These are phyloP conservation scores for Silene uniflora DNA, from an alignment of 148 eudicot species.

Conservation along the genomic window DNA sequence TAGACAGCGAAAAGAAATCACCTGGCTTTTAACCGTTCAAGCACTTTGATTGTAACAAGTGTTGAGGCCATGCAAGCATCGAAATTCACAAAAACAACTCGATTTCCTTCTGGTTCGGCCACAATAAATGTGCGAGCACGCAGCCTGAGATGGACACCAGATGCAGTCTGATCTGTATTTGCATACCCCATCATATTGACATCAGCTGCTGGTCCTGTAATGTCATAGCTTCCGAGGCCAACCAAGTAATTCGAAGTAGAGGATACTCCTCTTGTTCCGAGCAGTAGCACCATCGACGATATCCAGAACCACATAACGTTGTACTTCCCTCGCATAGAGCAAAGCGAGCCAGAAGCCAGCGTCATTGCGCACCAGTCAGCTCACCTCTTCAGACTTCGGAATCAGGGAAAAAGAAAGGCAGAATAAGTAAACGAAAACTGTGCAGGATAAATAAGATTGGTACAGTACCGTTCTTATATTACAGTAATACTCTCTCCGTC, in stretches of 20 bases:
- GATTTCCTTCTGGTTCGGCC: slow-evolving; percentile 71
- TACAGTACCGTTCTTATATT: too few species aligned
- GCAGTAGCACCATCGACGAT: slow-evolving; percentile 29
- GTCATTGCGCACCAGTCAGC: slow-evolving; percentile 41
- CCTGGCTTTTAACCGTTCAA: slow-evolving; percentile 93
- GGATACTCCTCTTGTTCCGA: slow-evolving; percentile 27
- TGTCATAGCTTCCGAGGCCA: slow-evolving; percentile 97
- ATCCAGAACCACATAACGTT: slow-evolving; percentile 41
- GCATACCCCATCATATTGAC: slow-evolving; percentile 99
- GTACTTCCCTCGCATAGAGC: slow-evolving; percentile 17
- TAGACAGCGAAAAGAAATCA: too few species aligned
- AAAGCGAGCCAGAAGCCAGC: slow-evolving; percentile 16
- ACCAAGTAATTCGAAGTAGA: slow-evolving; percentile 65
- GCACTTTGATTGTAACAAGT: slow-evolving; percentile 79
- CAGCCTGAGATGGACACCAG: slow-evolving; percentile 86
- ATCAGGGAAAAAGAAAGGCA: too few species aligned
- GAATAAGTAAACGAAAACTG: too few species aligned
- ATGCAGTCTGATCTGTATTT: slow-evolving; percentile 58
- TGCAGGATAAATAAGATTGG: too few species aligned
- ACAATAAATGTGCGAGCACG: slow-evolving; percentile 90
- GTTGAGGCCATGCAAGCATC: slow-evolving; percentile 99
- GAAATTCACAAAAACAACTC: slow-evolving; percentile 77
- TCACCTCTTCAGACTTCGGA: too few species aligned
- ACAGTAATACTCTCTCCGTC: too few species aligned
- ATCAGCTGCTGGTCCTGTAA: slow-evolving; percentile 99